Conservation (phyloP, 1,284 basidiomycete genomes). For the Rhodotorula sp. region DNA sequence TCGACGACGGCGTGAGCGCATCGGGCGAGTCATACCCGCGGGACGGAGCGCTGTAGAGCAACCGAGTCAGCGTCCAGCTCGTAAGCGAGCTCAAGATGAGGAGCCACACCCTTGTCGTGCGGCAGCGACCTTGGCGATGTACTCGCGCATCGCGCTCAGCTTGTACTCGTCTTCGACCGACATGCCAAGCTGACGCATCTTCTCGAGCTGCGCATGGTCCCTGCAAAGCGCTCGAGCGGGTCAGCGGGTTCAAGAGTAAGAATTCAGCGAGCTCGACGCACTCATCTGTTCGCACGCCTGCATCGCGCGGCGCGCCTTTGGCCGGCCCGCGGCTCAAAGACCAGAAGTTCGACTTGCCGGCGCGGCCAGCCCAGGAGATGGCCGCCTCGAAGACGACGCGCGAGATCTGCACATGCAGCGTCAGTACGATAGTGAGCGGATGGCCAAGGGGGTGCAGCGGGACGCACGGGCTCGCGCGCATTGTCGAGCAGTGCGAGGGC, state of each 20-base stretch:
- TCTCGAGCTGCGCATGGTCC: constrained; percentile 43
- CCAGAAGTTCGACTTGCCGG: constrained; percentile 52
- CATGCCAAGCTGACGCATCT: constrained; percentile 77
- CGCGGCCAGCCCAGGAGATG: constrained; percentile 74
- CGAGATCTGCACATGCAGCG: constrained; percentile 59
- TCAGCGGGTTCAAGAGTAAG: no score
- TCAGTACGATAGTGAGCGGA: neutral
- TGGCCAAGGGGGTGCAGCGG: neutral
- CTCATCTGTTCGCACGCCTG: constrained; percentile 67
- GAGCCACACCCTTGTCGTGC: constrained; percentile 43
- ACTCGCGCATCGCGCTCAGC: constrained; percentile 78
- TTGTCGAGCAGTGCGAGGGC: constrained; percentile 71
- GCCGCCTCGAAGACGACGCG: constrained; percentile 81
- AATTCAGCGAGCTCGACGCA: constrained; percentile 55
- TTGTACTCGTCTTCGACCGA: constrained; percentile 74
- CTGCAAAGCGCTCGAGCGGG: neutral
- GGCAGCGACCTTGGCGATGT: constrained; percentile 59
- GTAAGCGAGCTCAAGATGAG: neutral
- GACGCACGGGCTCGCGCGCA: constrained; percentile 72
- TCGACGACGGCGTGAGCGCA: constrained; percentile 63
- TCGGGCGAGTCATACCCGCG: constrained; percentile 17
- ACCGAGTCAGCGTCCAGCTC: neutral
- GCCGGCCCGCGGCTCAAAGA: constrained; percentile 62
- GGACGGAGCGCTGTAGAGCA: constrained; percentile 13
- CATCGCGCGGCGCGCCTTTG: constrained; percentile 56